Evolutionary conservation across 2,329 filamentous ascomycete species (phyloP).

Genomic region (Dactylellina sp.): DNA sequence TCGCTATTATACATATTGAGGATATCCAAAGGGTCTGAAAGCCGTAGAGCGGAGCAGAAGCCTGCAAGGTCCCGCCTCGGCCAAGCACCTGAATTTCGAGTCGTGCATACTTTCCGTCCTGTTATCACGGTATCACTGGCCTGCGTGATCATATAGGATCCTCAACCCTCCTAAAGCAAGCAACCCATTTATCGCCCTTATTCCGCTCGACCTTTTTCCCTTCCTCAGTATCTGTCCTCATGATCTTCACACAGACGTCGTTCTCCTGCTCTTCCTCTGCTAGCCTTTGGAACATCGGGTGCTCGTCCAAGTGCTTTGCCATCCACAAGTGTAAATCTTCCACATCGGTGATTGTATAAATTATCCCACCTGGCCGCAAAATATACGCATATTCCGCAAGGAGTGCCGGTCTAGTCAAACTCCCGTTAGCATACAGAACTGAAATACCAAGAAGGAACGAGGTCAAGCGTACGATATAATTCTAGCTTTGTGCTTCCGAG

Average conservation of each 20-base stretch:
- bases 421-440: slow-evolving; percentile 1
- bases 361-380: slow-evolving; percentile 81
- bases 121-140: too few species aligned
- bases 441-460: background rate
- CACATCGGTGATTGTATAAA: slow-evolving; percentile 98
- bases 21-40: background rate
- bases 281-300: slow-evolving; percentile 82
- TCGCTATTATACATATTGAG: background rate
- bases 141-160: slow-evolving; percentile 77
- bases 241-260: slow-evolving; percentile 78
- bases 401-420: slow-evolving; percentile 71
- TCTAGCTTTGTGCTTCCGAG: slow-evolving; percentile 93
- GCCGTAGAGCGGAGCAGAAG: too few species aligned
- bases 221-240: slow-evolving; percentile 90
- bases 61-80: slow-evolving; percentile 29
- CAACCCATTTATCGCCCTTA: slow-evolving; percentile 89
- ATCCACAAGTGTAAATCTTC: slow-evolving; percentile 95
- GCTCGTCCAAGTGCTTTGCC: slow-evolving; percentile 82
- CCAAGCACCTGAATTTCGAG: too few species aligned
- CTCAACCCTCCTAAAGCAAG: slow-evolving; percentile 82
- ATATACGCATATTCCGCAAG: slow-evolving; percentile 95
- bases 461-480: slow-evolving; percentile 75
- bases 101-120: too few species aligned
- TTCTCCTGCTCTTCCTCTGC: slow-evolving; percentile 74
- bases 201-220: slow-evolving; percentile 96